These are phyloP conservation scores for Hyphopichia wangnamkhiaoensis DNA, from an alignment of 1,139 yeast species.

Conservation along the genomic window DNA sequence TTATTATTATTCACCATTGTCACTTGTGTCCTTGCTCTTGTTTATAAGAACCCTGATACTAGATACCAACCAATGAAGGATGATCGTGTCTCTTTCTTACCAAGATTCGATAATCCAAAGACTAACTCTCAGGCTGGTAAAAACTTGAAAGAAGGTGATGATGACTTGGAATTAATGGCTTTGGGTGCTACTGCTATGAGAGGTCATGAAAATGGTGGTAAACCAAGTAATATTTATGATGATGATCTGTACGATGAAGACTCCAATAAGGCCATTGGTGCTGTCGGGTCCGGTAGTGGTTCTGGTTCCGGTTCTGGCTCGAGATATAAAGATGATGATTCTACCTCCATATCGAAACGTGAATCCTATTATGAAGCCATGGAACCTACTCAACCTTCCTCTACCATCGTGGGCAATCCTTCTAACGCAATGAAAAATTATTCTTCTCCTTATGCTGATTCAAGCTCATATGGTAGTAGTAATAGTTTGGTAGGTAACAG, in stretches of 20 bases:
- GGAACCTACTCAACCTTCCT: conserved; percentile 47
- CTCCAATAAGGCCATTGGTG: conserved; percentile 12
- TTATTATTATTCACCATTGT: conserved; percentile 82
- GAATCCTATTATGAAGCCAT: conserved; percentile 32
- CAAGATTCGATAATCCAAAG: conserved; percentile 57
- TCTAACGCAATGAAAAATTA: conserved; percentile 32
- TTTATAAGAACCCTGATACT: conserved; percentile 91
- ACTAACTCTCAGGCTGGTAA: conserved; percentile 27
- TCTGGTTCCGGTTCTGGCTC: conserved; percentile 1
- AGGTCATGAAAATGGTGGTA: conserved; percentile 59
- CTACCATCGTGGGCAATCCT: conserved; percentile 48
- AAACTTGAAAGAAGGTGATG: conserved; percentile 38
- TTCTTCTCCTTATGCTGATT: conserved; percentile 4
- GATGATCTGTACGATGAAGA: conserved; percentile 41
- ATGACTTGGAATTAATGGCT: conserved; percentile 80
- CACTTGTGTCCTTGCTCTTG: conserved; percentile 79
- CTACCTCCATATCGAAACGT: conserved; percentile 20
- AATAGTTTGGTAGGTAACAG: not conserved
- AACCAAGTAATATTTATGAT: conserved; percentile 23
- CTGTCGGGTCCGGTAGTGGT: conserved; percentile 7
- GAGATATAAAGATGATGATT: conserved; percentile 1
- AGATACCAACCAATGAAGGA: conserved; percentile 97
- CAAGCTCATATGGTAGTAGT: conserved; percentile 4
- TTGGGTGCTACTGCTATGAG: conserved; percentile 87
- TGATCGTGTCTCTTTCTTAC: conserved; percentile 88